phyloP scores from a whole-genome alignment of 345 rosid genomes.

The Kernera saxatilis region DNA sequence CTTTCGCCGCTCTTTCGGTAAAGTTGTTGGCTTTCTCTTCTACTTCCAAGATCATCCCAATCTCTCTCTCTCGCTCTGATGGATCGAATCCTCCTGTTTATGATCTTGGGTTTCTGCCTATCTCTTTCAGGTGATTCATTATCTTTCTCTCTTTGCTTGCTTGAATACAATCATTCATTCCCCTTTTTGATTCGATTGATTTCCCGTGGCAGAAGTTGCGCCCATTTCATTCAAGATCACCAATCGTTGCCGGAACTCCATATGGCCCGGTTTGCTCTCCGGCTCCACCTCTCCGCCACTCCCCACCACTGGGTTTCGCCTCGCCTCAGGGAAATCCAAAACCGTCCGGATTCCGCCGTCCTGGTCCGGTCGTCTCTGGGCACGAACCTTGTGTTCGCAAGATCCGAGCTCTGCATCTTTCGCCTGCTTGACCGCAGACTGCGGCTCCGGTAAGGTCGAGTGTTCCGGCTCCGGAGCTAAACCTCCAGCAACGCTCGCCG shows the following conservation, averaged over 20 bases:
- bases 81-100: slow-evolving; percentile 32
- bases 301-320: slow-evolving; percentile 73
- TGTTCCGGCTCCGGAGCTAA: slow-evolving; percentile 69
- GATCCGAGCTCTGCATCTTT: slow-evolving; percentile 41
- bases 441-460: slow-evolving; percentile 64
- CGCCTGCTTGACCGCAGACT: slow-evolving; percentile 70
- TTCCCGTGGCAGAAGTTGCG: slow-evolving; percentile 28
- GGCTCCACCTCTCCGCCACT: slow-evolving; percentile 66
- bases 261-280: slow-evolving; percentile 90
- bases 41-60: not conserved
- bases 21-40: slow-evolving; percentile 26
- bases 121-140: slow-evolving; percentile 38
- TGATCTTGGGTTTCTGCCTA: slow-evolving; percentile 19
- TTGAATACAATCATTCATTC: not conserved
- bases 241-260: slow-evolving; percentile 63
- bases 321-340: slow-evolving; percentile 51
- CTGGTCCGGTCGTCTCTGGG: slow-evolving; percentile 97
- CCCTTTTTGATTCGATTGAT: not conserved
- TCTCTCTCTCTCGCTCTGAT: not conserved
- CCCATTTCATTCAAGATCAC: slow-evolving; percentile 61
- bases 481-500: slow-evolving; percentile 86
- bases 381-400: slow-evolving; percentile 47
- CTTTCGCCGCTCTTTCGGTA: slow-evolving; percentile 10
- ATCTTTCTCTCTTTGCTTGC: not conserved
- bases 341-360: slow-evolving; percentile 47